These are phyloP conservation scores for Colletotrichum euphorbiae DNA, from an alignment of 2,329 filamentous ascomycete genomes.

Conservation along the genomic window DNA sequence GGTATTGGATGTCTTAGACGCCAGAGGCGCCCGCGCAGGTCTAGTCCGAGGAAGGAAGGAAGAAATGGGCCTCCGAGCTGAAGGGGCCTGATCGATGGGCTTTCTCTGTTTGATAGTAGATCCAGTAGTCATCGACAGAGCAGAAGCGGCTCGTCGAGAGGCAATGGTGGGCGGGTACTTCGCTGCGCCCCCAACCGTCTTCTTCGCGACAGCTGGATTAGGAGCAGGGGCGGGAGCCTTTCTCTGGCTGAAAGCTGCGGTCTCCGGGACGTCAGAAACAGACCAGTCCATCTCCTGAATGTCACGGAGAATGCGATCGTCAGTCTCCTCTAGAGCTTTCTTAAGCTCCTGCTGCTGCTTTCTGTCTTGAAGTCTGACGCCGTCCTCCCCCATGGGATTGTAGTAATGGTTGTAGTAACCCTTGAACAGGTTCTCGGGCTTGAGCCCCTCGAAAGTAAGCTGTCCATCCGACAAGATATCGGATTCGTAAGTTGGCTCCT, in stretches of 20 bases:
- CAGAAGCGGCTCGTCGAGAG: constrained; percentile 66
- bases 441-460: constrained; percentile 68
- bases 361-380: constrained; percentile 71
- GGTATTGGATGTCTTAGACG: constrained; percentile 61
- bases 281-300: constrained; percentile 73
- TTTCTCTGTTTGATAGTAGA: constrained; percentile 43
- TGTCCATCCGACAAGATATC: constrained; percentile 69
- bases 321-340: constrained; percentile 66
- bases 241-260: constrained; percentile 49
- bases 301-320: constrained; percentile 75
- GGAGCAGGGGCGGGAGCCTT: constrained; percentile 44
- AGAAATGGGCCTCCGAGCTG: constrained; percentile 46
- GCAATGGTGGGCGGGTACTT: constrained; percentile 45
- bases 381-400: constrained; percentile 75
- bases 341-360: constrained; percentile 67
- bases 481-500: constrained; percentile 74
- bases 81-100: constrained; percentile 33
- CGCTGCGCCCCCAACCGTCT: constrained; percentile 27
- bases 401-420: constrained; percentile 72
- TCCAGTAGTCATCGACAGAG: constrained; percentile 56
- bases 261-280: constrained; percentile 65
- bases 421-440: constrained; percentile 68
- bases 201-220: constrained; percentile 43
- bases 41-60: constrained; percentile 48
- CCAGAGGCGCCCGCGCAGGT: constrained; percentile 52